A percentile compares a stretch with the other conserved stretches of the same genome.
Conservation (phyloP, 202 grass and related monocot genomes). For the Eragrostis tef region DNA sequence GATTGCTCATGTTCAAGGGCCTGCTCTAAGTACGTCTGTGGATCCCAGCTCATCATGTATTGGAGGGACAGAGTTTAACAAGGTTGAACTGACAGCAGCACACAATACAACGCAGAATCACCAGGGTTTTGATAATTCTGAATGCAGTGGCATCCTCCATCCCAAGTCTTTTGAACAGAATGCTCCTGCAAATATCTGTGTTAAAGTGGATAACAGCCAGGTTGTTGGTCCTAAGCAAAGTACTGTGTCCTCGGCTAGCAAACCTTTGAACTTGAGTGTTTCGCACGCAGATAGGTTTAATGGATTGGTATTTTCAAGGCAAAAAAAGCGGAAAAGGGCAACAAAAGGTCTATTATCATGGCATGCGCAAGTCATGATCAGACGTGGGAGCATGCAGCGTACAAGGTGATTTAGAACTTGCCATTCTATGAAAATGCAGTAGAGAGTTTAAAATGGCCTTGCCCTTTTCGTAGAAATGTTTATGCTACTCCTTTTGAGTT, state of each 20-base stretch:
- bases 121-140: constrained; percentile 25
- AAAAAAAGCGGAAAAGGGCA: constrained; percentile 53
- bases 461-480: constrained; percentile 11
- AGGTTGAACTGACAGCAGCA: constrained; percentile 8
- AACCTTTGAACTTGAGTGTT: constrained; percentile 6
- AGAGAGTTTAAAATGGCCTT: constrained; percentile 3
- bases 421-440: neutral
- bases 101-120: constrained; percentile 14
- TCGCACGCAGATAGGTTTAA: constrained; percentile 22
- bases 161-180: constrained; percentile 38
- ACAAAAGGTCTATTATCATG: constrained; percentile 39
- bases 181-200: constrained; percentile 26
- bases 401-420: constrained; percentile 44
- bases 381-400: constrained; percentile 22
- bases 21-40: constrained; percentile 32
- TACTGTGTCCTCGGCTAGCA: constrained; percentile 34
- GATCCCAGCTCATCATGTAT: constrained; percentile 39
- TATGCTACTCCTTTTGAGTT: constrained; percentile 30
- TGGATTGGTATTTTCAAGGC: constrained; percentile 26
- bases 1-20: constrained; percentile 32
- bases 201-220: constrained; percentile 17
- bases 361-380: constrained; percentile 32
- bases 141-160: constrained; percentile 17
- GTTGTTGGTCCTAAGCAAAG: constrained; percentile 37
- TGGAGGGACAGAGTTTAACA: constrained; percentile 29